Percentiles rank a stretch among this genome's conserved stretches.
phyloP scores from a whole-genome alignment of 176 grass and related monocot genomes.

The Oryza coarctata region DNA sequence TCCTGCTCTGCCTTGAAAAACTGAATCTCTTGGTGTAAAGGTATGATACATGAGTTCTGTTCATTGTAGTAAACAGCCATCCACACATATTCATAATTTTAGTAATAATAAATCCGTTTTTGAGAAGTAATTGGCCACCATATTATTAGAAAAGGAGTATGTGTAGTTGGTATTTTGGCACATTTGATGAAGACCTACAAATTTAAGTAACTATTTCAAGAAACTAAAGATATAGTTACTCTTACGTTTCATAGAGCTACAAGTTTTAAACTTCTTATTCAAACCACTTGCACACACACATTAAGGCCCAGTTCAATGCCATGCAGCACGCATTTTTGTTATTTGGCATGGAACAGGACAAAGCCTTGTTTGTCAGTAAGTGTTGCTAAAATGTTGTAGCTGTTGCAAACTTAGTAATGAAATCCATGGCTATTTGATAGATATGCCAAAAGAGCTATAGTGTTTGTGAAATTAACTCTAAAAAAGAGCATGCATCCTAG shows the following conservation, averaged over 20 bases:
- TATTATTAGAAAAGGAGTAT: neutral
- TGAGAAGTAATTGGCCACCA: neutral
- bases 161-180: neutral
- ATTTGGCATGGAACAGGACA: neutral
- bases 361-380: neutral
- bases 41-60: neutral
- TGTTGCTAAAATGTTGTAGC: neutral
- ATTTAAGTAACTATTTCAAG: neutral
- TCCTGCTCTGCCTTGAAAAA: neutral
- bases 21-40: neutral
- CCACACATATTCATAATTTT: neutral
- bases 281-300: neutral
- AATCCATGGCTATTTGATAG: neutral
- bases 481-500: constrained; percentile 8
- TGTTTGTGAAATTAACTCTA: neutral
- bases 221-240: neutral
- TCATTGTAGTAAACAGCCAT: neutral
- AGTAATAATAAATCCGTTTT: neutral
- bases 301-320: neutral
- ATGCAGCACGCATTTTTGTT: neutral
- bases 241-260: neutral
- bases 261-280: neutral
- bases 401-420: neutral
- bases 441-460: neutral
- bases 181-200: neutral